phyloP scores from a whole-genome alignment of 306 rosid species.

The Gleditsia sinensis region DNA sequence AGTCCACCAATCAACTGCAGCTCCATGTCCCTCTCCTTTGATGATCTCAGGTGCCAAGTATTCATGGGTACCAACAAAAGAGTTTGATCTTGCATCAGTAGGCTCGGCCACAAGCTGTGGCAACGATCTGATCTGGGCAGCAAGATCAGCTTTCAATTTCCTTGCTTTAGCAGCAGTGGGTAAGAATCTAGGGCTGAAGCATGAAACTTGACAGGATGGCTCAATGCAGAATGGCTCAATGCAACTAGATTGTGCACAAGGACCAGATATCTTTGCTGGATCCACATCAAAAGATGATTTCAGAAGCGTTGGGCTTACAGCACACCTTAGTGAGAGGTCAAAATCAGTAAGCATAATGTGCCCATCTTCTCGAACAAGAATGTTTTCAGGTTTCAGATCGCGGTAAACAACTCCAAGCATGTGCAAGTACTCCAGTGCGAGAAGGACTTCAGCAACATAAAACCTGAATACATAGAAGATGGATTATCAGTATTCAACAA shows the following conservation, averaged over 20 bases:
- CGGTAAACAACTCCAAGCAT: conserved; percentile 93
- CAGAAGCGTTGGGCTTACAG: conserved; percentile 76
- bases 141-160: conserved; percentile 56
- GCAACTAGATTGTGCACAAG: conserved; percentile 65
- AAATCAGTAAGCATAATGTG: conserved; percentile 95
- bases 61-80: conserved; percentile 93
- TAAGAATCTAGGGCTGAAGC: conserved; percentile 81
- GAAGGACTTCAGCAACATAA: conserved; percentile 91
- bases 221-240: conserved; percentile 81
- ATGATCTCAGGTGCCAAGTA: conserved; percentile 93
- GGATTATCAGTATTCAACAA: neutral
- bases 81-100: conserved; percentile 81
- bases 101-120: conserved; percentile 96
- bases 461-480: conserved; percentile 49
- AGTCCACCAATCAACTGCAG: conserved; percentile 98
- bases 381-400: conserved; percentile 86
- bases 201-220: conserved; percentile 79
- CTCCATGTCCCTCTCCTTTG: conserved; percentile 92
- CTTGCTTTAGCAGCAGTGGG: conserved; percentile 67
- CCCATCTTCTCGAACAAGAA: conserved; percentile 90
- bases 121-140: conserved; percentile 66
- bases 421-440: conserved; percentile 90
- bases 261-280: conserved; percentile 69
- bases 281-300: conserved; percentile 55
- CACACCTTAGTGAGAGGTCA: conserved; percentile 80